phyloP scores from a whole-genome alignment of 83 land plant genomes.

The Diphasiastrum complanatum region DNA sequence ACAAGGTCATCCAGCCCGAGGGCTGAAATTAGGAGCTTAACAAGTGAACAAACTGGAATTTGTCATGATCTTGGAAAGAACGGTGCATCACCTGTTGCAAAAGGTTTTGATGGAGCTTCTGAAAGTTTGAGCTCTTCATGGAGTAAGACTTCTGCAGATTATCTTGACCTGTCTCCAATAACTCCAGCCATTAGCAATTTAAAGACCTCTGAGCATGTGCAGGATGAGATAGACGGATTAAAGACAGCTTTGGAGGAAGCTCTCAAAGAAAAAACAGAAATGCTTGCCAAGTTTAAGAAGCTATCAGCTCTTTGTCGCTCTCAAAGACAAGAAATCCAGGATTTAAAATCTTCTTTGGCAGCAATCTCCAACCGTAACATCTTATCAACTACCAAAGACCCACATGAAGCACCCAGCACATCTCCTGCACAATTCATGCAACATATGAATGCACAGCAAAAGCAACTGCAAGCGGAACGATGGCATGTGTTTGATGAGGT shows the following conservation, averaged over 20 bases:
- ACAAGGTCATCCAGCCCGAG: background rate
- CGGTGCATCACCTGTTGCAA: too few relatives aligned
- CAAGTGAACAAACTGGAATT: background rate
- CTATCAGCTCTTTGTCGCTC: constrained; percentile 7
- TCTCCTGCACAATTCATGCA: background rate
- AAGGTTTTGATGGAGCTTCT: background rate
- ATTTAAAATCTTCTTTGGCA: constrained; percentile 7
- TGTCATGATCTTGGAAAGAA: background rate
- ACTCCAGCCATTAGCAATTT: background rate
- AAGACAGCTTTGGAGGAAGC: background rate
- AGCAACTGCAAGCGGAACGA: background rate
- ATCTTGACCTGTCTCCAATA: background rate
- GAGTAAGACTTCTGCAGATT: background rate
- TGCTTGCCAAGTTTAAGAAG: constrained; percentile 8
- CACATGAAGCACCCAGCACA: background rate
- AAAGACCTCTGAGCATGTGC: background rate
- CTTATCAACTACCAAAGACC: background rate
- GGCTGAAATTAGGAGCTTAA: background rate
- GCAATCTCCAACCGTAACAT: background rate
- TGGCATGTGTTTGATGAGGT: background rate
- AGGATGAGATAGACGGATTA: background rate
- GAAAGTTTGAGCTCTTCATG: constrained; percentile 5
- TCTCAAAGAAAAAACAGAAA: constrained; percentile 1
- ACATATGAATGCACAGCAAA: background rate
- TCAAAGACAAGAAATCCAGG: constrained; percentile 14